These are phyloP conservation scores for Gastrodia elata DNA, from an alignment of 106 monocot species.

Conservation along the genomic window DNA sequence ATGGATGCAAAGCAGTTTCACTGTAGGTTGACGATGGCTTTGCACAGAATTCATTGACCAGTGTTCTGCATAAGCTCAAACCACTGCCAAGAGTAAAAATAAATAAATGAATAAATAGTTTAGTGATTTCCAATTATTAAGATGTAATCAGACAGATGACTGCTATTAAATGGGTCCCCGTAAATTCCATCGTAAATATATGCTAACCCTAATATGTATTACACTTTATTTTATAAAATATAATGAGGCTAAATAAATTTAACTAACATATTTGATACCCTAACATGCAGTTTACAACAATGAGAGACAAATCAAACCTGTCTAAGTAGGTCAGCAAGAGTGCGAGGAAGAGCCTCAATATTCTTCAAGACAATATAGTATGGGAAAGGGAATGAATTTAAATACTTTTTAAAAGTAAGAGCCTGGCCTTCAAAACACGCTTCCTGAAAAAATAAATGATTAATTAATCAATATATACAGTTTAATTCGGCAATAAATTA, in stretches of 20 bases:
- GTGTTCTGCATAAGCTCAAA: constrained; percentile 80
- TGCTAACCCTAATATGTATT: too few species aligned
- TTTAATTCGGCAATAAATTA: too few species aligned
- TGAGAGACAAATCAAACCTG: constrained; percentile 44
- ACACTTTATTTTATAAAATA: background rate
- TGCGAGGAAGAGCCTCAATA: constrained; percentile 80
- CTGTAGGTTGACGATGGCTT: background rate
- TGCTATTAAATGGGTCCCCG: background rate
- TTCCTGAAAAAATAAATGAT: constrained; percentile 49
- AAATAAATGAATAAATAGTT: too few species aligned
- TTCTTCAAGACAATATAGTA: constrained; percentile 76
- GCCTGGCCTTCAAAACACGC: constrained; percentile 41
- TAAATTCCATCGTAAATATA: too few species aligned
- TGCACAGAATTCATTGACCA: constrained; percentile 14
- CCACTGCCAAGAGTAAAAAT: constrained; percentile 84
- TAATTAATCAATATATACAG: too few species aligned
- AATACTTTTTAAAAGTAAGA: constrained; percentile 39
- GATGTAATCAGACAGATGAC: background rate
- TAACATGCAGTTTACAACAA: background rate
- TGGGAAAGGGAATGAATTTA: constrained; percentile 83
- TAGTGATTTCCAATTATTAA: background rate
- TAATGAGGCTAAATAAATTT: background rate
- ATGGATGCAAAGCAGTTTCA: too few species aligned
- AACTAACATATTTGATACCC: background rate
- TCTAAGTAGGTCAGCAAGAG: constrained; percentile 82